Evolutionary conservation across 1,284 basidiomycete genomes (phyloP), one percentile per base, ranked within the genome.

Genomic region (Hemileia vastatrix): DNA sequence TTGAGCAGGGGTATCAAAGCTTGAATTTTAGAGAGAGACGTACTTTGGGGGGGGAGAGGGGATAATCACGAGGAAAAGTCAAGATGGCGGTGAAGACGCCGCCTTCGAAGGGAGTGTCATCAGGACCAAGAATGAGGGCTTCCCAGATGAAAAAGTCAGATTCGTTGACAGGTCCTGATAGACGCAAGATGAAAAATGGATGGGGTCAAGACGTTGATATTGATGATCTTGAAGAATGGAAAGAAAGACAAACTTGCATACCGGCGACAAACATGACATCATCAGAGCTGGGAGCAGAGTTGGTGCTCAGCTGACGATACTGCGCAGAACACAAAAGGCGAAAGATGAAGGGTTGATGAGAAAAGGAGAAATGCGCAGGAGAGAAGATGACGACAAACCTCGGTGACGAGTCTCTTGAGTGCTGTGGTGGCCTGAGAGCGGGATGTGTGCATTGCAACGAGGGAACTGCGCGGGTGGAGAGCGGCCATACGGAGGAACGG

Each of bases 131-230:
- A 65, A 99, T 93, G 68, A 98, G 81, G 15, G 93, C 93, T 78
- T 97, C 95, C 95, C 95, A 99, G 67, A 87, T 87, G 76, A 98
- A 90, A 80, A 98, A 93, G 79, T 98, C 91, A 67, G 87, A 85
- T 78, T 98, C 94, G 51, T 86, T 86, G 71, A 96, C 82, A 49
- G 91, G 91, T 0, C 90, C 90, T 85, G 58, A 11, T 21, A 48
- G 21, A 27, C 18, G 27, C 23, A 54, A 24, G 19, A 43, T 19
- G 23, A 36, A 59, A 36, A 45, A 4, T 45, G 19, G 15, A 57
- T 3, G 27, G 21, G 31, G 19, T 43, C 48, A 27, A 27, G 18
- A 24, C 43, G 9, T 27, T 24, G n/a, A 40, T 13, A 53, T 45
- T 6, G 8, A 13, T n/a, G 44, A 45, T 45, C 21, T 59, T 2